phyloP scores from a whole-genome alignment of 2,329 filamentous ascomycete genomes.

The Cercospora zeina region DNA sequence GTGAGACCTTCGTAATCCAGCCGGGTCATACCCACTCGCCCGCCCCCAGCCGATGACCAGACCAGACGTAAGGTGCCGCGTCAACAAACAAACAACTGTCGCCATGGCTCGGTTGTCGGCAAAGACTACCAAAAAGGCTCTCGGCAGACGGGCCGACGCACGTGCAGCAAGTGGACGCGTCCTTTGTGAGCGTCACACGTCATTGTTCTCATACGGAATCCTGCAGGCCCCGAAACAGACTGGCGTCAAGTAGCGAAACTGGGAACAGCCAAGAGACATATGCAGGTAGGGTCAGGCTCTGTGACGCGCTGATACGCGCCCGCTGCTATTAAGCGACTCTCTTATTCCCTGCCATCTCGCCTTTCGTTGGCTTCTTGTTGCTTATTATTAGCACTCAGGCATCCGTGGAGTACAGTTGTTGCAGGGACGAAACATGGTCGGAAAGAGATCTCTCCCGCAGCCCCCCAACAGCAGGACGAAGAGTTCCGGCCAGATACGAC shows the following conservation, averaged over 20 bases:
- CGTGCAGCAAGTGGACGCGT: constrained; percentile 2
- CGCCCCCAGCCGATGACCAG: neutral
- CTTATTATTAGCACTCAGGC: neutral
- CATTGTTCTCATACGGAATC: neutral
- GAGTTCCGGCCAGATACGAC: constrained; percentile 14
- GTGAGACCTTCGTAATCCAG: neutral
- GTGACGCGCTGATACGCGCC: constrained; percentile 3
- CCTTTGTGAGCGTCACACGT: neutral
- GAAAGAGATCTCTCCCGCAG: constrained; percentile 33
- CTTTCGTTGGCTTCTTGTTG: neutral
- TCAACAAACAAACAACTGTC: neutral
- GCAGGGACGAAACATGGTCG: constrained; percentile 30
- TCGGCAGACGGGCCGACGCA: neutral
- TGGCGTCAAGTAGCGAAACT: constrained; percentile 3
- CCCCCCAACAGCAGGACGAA: constrained; percentile 3
- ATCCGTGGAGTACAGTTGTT: neutral
- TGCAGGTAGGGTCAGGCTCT: neutral
- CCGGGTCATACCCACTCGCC: too few species aligned
- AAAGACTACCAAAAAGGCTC: neutral
- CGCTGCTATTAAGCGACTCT: neutral
- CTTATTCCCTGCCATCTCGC: neutral
- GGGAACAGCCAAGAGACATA: constrained; percentile 9
- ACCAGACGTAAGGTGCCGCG: neutral
- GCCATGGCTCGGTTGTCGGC: constrained; percentile 2
- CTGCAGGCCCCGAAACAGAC: constrained; percentile 3